These are phyloP conservation scores for Colletotrichum paranaense DNA, from an alignment of 2,329 filamentous ascomycete species.

Conservation along the genomic window DNA sequence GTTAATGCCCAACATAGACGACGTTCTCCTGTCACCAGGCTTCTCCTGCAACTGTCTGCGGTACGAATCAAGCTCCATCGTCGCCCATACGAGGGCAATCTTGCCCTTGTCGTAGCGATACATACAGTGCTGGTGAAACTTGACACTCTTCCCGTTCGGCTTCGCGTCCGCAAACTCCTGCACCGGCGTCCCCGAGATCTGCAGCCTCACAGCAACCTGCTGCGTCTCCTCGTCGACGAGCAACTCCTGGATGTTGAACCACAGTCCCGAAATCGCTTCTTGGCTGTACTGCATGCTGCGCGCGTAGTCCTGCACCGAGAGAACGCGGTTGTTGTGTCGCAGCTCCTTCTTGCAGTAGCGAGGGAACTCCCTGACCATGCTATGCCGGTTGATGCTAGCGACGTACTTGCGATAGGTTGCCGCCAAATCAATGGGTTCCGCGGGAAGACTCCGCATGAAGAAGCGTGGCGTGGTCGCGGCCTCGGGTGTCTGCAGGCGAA, in stretches of 20 bases:
- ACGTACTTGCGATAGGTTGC: slow-evolving; percentile 44
- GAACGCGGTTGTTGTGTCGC: slow-evolving; percentile 44
- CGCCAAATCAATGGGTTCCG: slow-evolving; percentile 9
- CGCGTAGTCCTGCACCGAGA: slow-evolving; percentile 41
- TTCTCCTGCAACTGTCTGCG: slow-evolving; percentile 30
- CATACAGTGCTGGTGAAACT: slow-evolving; percentile 47
- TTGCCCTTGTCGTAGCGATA: slow-evolving; percentile 47
- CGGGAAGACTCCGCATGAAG: slow-evolving; percentile 10
- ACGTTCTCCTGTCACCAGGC: slow-evolving; percentile 7
- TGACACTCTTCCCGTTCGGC: slow-evolving; percentile 43
- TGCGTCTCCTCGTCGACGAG: slow-evolving; percentile 46
- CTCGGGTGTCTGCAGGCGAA: slow-evolving; percentile 14
- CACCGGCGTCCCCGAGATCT: slow-evolving; percentile 45
- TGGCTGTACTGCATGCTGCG: slow-evolving; percentile 43
- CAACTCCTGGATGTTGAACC: slow-evolving; percentile 41
- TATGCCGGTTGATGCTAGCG: slow-evolving; percentile 45
- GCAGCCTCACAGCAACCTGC: slow-evolving; percentile 45
- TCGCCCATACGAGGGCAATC: slow-evolving; percentile 47
- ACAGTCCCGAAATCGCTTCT: slow-evolving; percentile 42
- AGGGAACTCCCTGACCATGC: slow-evolving; percentile 40
- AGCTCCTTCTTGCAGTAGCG: slow-evolving; percentile 42
- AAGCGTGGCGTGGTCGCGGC: slow-evolving; percentile 24
- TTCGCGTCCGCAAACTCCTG: slow-evolving; percentile 41
- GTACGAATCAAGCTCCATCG: slow-evolving; percentile 45
- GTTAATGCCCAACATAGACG: slow-evolving; percentile 30